phyloP scores from a whole-genome alignment of 257 asterid species.

The Leptodermis oblonga region DNA sequence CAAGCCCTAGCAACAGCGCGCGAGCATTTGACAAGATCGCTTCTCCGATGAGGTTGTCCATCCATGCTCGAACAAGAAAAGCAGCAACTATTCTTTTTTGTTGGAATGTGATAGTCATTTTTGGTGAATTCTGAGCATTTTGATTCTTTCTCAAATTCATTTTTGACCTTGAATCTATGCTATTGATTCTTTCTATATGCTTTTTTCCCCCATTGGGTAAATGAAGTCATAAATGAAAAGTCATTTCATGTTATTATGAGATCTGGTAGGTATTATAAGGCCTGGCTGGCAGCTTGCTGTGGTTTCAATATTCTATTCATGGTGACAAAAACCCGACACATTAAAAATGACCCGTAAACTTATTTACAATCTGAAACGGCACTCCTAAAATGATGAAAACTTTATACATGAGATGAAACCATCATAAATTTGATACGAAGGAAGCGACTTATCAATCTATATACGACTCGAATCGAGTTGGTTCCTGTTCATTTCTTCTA shows the following conservation, averaged over 20 bases:
- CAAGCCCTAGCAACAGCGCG: conserved; percentile 85
- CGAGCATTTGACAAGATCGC: conserved; percentile 72
- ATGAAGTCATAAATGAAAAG: background rate
- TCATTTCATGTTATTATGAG: background rate
- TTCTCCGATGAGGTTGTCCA: conserved; percentile 41
- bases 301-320: background rate
- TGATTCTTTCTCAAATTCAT: background rate
- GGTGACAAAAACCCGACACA: no score
- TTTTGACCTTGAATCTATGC: background rate
- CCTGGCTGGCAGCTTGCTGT: no score
- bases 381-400: no score
- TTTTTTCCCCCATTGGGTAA: background rate
- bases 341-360: no score
- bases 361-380: no score
- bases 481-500: no score
- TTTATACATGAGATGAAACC: no score
- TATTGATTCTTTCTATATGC: background rate
- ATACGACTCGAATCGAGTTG: no score
- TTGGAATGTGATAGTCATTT: background rate
- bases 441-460: no score
- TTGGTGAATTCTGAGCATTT: conserved; percentile 7
- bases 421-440: no score
- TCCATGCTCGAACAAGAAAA: background rate
- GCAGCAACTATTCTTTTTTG: conserved; percentile 4
- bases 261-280: background rate